Conservation (phyloP, 345 rosid species). For the Aquilaria malaccensis region DNA sequence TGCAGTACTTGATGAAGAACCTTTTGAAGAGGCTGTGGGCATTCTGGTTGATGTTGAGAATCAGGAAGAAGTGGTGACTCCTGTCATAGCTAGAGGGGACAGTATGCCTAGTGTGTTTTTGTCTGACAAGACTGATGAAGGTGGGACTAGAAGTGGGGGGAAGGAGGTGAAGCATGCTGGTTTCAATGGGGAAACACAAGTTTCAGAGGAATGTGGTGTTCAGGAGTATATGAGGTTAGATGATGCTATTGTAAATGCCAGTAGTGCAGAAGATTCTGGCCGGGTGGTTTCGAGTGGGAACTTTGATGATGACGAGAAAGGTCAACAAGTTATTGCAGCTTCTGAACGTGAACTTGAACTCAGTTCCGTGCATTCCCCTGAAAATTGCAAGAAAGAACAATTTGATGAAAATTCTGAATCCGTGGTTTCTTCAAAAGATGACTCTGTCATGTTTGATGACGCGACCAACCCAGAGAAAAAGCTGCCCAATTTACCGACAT, state of each 20-base stretch:
- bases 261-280: slow-evolving; percentile 5
- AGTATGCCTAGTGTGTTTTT: slow-evolving; percentile 17
- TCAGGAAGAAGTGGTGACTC: slow-evolving; percentile 15
- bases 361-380: slow-evolving; percentile 13
- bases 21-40: slow-evolving; percentile 49
- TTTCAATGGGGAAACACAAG: slow-evolving; percentile 16
- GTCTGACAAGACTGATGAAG: slow-evolving; percentile 35
- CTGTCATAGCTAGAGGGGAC: slow-evolving; percentile 11
- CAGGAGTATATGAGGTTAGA: slow-evolving; percentile 14
- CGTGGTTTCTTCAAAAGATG: slow-evolving; percentile 15
- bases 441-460: slow-evolving; percentile 11
- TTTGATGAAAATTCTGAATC: slow-evolving; percentile 12
- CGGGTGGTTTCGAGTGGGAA: background rate
- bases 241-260: slow-evolving; percentile 1
- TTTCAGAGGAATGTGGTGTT: slow-evolving; percentile 8
- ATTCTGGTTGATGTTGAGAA: slow-evolving; percentile 20
- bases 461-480: slow-evolving; percentile 18
- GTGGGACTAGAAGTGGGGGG: slow-evolving; percentile 30
- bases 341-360: slow-evolving; percentile 8
- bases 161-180: slow-evolving; percentile 14
- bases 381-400: slow-evolving; percentile 14
- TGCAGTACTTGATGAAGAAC: slow-evolving; percentile 34
- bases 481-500: slow-evolving; percentile 10
- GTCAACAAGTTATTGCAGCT: background rate
- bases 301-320: background rate